These are phyloP conservation scores for Penicillium taxi DNA, from an alignment of 495 filamentous ascomycete genomes.

Conservation along the genomic window DNA sequence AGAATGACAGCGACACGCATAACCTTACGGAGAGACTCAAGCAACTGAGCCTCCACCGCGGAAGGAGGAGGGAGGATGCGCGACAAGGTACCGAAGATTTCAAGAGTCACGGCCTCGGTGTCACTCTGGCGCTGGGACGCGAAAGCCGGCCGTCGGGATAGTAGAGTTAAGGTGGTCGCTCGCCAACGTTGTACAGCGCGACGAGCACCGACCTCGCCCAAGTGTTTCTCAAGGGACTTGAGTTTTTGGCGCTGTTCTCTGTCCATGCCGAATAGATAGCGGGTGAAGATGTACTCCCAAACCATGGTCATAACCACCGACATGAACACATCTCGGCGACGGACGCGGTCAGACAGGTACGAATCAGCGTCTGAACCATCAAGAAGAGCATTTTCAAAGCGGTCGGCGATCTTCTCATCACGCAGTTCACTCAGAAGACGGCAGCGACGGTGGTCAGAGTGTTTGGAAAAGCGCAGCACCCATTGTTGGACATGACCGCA, in stretches of 20 bases:
- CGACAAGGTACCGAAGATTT: conserved; percentile 70
- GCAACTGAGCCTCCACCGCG: conserved; percentile 62
- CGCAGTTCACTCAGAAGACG: conserved; percentile 69
- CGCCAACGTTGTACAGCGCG: conserved; percentile 91
- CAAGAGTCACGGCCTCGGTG: conserved; percentile 80
- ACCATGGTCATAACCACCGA: conserved; percentile 96
- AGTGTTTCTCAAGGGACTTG: conserved; percentile 81
- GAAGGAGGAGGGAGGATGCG: conserved; percentile 77
- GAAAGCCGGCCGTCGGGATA: conserved; percentile 69
- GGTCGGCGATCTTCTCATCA: conserved; percentile 83
- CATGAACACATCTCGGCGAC: conserved; percentile 89
- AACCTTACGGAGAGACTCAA: conserved; percentile 74
- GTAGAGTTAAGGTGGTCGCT: conserved; percentile 81
- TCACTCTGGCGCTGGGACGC: conserved; percentile 68
- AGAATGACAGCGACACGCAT: conserved; percentile 75
- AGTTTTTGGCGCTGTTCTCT: conserved; percentile 94
- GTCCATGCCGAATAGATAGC: conserved; percentile 97
- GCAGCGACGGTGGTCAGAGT: conserved; percentile 82
- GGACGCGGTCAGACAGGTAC: conserved; percentile 77
- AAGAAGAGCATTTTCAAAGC: conserved; percentile 85
- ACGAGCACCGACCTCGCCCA: conserved; percentile 76
- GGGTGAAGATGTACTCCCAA: conserved; percentile 95
- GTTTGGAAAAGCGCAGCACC: conserved; percentile 93
- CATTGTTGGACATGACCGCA: conserved; percentile 92
- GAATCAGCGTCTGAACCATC: conserved; percentile 86